Evolutionary conservation across 2,329 filamentous ascomycete genomes (phyloP), one percentile per base, ranked within the genome.

Genomic region (Myriosclerotinia duriaeana): DNA sequence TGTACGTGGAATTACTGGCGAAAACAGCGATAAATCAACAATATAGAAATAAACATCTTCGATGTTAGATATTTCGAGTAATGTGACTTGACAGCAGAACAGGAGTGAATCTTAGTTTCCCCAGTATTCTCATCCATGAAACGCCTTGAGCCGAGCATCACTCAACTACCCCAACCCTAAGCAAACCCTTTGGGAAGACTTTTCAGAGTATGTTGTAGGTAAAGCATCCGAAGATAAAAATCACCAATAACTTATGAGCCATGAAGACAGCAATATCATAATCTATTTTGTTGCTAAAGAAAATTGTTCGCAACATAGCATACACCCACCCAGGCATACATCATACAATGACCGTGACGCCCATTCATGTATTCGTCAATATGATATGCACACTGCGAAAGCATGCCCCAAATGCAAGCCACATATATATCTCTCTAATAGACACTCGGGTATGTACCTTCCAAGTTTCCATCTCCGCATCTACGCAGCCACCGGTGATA

Each of bases 401-500:
- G 56, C 44, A 60, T 50, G 58, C 20, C 53, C 42, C 40, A 38
- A 55, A 50, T 55, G 38, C 52, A 30, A 66, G 60, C 46, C 42
- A 58, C 42, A 55, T 68, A 59, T 69, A 20, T 22, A 30, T 50
- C 15, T 44, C 54, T 61, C n/a, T 61, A 40, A 26, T 20, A 14
- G 17, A n/a, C 14, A 26, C n/a, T 22, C 2, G 20, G 15, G 22
- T 40, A 50, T 20, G 3, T 50, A 46, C 20, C 44, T 34, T 61
- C 36, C 9, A 34, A 34, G 4, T 34, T 34, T 34, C 5, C 4
- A 34, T 34, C 30, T 34, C 30, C 30, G 30, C 50, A 38, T 40
- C 58, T 61, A 61, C n/a, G 44, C 58, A 30, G n/a, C 52, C 34
- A 59, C 63, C 48, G 68, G 68, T 55, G 74, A 68, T 64, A 75